Percentiles rank a stretch among this genome's conserved stretches.
These are phyloP conservation scores for Alternaria arborescens DNA, from an alignment of 2,329 filamentous ascomycete genomes.

Conservation along the genomic window DNA sequence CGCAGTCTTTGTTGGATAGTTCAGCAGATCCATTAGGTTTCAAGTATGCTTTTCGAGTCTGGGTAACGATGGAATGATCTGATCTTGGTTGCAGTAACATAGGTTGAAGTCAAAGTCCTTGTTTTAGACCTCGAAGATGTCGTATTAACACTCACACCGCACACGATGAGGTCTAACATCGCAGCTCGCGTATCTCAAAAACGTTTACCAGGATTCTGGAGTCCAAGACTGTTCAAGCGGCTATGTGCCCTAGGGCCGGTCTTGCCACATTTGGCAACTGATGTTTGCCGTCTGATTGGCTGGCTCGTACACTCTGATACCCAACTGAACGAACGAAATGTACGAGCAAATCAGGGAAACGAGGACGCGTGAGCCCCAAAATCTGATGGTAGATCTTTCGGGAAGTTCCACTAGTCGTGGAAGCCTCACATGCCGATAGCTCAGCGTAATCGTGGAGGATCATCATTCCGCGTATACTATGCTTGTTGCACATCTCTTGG, in stretches of 20 bases:
- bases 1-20: no score
- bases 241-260: neutral
- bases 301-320: slow-evolving; percentile 9
- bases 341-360: slow-evolving; percentile 1
- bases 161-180: neutral
- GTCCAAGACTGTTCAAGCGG: neutral
- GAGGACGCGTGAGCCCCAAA: neutral
- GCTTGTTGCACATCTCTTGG: neutral
- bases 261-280: neutral
- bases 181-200: neutral
- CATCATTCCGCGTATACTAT: neutral
- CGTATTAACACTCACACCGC: neutral
- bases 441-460: neutral
- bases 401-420: neutral
- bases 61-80: neutral
- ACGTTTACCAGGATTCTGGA: neutral
- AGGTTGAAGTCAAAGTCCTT: neutral
- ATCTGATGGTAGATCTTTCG: neutral
- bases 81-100: neutral
- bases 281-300: slow-evolving; percentile 10
- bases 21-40: neutral
- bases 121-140: neutral
- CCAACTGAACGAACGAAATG: neutral
- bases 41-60: neutral
- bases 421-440: neutral